Evolutionary conservation across 768 basidiomycete genomes (phyloP).

Genomic region (Cystobasidium onofrii): DNA sequence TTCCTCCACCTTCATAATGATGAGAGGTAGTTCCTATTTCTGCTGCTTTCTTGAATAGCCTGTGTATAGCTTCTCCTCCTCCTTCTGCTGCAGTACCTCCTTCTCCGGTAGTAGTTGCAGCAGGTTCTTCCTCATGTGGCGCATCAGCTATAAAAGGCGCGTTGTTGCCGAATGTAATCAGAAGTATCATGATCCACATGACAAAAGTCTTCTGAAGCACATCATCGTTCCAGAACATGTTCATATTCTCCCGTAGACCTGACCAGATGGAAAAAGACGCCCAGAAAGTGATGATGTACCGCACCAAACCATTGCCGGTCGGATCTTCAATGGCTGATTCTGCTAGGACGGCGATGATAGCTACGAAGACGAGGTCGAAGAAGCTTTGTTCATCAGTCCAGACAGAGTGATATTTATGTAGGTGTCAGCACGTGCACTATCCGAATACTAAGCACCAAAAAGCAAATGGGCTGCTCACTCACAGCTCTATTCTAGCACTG

Average conservation of each 20-base stretch:
- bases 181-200: conserved; percentile 8
- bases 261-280: background rate
- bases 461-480: background rate
- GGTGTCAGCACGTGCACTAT: background rate
- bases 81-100: background rate
- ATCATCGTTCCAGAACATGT: conserved; percentile 16
- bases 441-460: too few species aligned
- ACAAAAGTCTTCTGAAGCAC: conserved; percentile 5
- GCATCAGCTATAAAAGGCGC: background rate
- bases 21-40: background rate
- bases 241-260: conserved; percentile 7
- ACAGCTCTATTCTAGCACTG: conserved; percentile 1
- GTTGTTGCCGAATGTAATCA: conserved; percentile 2
- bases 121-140: background rate
- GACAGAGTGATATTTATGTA: background rate
- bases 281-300: conserved; percentile 2
- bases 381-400: background rate
- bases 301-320: background rate
- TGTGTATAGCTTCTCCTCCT: background rate
- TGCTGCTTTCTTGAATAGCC: background rate
- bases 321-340: background rate
- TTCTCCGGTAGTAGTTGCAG: background rate
- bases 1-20: background rate
- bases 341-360: background rate
- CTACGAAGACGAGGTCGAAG: conserved; percentile 5